Evolutionary conservation across 2,329 filamentous ascomycete species (phyloP), one percentile per base, ranked within the genome.

Genomic region (Trichoderma semiorbis): DNA sequence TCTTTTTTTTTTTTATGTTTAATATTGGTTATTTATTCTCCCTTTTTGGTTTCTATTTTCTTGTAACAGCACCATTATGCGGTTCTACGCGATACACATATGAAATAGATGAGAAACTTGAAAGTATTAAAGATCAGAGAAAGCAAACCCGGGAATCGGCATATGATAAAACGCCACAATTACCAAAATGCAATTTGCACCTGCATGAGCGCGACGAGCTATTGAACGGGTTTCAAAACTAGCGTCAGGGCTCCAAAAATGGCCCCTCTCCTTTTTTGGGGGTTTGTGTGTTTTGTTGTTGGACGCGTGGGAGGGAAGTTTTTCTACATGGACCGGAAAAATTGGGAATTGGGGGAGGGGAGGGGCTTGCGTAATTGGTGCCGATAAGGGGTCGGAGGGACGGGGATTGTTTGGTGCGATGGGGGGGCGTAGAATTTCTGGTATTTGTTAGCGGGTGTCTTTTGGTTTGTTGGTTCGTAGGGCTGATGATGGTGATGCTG

Each of bases 181-280:
- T 6, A 24, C 10, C n/a, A 24, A 24, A 24, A 24, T 24, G 47
- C 34, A 67, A 67, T 67, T 67, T 67, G 47, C 24, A 67, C 64
- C 64, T 67, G 64, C 64, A 67, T 67, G 50, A 67, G 64, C 26
- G 64, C 55, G 63, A 30, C 64, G 28, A 57, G 43, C 64, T 67
- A 67, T 53, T 53, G 47, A 53, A 53, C 21, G 43, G 47, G 34
- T 36, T 36, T 36, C 34, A 7, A 36, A 36, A 7, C 34, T 36
- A 36, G 34, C 34, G 34, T 36, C 16, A 34, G 34, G 34, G 34
- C 34, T 36, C 34, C 14, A 1, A 16, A 36, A 36, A 36, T 7
- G 34, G 34, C 34, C 34, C 34, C 34, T 36, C 34, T 36, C 21
- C 8, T 28, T 28, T 28, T 28, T 14, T 18, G 7, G 36, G 16